Base-by-base conservation (phyloP, 2,329 filamentous ascomycete species). In the Cercospora berteroae region DNA sequence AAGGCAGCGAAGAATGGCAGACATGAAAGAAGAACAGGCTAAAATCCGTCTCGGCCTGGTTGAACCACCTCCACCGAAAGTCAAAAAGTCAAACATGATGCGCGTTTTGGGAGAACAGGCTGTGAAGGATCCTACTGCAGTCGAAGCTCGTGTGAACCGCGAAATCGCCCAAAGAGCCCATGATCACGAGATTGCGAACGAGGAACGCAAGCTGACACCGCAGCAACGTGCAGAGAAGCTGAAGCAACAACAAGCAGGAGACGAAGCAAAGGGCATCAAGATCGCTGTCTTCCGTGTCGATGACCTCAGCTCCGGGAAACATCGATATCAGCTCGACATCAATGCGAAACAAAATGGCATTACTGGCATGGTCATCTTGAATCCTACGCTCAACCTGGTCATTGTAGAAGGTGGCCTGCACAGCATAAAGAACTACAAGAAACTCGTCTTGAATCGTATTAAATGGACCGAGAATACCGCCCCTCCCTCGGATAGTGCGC, bases 81-180 rank as follows among this genome's bases (percentile, higher is more conserved):
- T 99, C 73, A 98, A 97, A 82, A 96, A 96, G 80, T 92, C 90
- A 66, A 99, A 99, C 79, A 87, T 99, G 77, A 99, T 99, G 95
- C 90, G 94, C 66, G 95, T 99, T 31, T 85, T 97, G 65, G 95
- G 95, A 70, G 93, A 97, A 77, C 90, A 93, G 80, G 90, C 90
- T 18, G 94, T 99, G 72, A 96, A 97, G 77, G 95, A 99, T 80
- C 95, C 95, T 6, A 99, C 96, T 0, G 95, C 95, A 4, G 95
- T 99, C 56, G 95, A 99, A 81, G 93, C 93, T 60, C 89, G 93
- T 25, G 95, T 99, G 61, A 97, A 96, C 79, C 87, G 90, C 63
- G 93, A 99, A 79, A 97, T 99, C 71, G 90, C 90, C 29, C 93
- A 96, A 70, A 91, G 95, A 50, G 88, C 90, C 66, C 85, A 91